Evolutionary conservation across 208 protist species (phyloP).

Genomic region (Strigomonas culicis): DNA sequence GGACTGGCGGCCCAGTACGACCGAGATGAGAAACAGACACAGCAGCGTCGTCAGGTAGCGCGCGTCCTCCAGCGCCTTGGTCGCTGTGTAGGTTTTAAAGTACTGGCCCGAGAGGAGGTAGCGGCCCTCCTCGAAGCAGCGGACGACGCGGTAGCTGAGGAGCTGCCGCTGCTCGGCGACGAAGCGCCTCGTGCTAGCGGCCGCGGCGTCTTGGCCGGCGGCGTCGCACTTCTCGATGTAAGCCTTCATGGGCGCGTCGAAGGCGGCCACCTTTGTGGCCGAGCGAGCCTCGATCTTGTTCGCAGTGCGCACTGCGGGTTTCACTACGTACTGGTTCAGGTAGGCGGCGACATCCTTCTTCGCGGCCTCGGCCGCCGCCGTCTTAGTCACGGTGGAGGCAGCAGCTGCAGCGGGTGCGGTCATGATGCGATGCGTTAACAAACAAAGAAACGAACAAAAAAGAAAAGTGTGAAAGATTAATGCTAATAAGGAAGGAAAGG

Average conservation of each 20-base stretch:
- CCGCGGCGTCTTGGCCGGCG: constrained; percentile 62
- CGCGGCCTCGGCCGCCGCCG: neutral
- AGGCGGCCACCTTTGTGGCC: constrained; percentile 33
- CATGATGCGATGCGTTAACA: constrained; percentile 11
- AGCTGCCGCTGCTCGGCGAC: constrained; percentile 69
- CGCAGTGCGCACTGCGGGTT: constrained; percentile 47
- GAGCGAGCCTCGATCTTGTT: constrained; percentile 66
- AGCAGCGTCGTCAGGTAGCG: constrained; percentile 68
- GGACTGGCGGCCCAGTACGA: constrained; percentile 58
- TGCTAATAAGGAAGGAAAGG: neutral
- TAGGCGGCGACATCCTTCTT: constrained; percentile 2
- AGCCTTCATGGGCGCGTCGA: constrained; percentile 33
- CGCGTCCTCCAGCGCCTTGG: constrained; percentile 47
- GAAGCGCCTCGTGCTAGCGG: constrained; percentile 53
- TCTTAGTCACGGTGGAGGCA: neutral
- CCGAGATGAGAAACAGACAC: constrained; percentile 61
- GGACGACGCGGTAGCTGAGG: constrained; percentile 75
- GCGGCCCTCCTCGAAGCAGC: constrained; percentile 69
- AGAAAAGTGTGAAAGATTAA: constrained; percentile 5
- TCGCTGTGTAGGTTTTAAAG: constrained; percentile 62
- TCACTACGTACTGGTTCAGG: constrained; percentile 33
- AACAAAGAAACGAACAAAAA: too few relatives aligned
- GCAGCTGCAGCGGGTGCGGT: neutral
- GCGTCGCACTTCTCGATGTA: constrained; percentile 48
- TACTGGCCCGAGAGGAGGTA: constrained; percentile 64